Base-by-base conservation (phyloP, 768 basidiomycete species). In the Cystobasidium ongulense region DNA sequence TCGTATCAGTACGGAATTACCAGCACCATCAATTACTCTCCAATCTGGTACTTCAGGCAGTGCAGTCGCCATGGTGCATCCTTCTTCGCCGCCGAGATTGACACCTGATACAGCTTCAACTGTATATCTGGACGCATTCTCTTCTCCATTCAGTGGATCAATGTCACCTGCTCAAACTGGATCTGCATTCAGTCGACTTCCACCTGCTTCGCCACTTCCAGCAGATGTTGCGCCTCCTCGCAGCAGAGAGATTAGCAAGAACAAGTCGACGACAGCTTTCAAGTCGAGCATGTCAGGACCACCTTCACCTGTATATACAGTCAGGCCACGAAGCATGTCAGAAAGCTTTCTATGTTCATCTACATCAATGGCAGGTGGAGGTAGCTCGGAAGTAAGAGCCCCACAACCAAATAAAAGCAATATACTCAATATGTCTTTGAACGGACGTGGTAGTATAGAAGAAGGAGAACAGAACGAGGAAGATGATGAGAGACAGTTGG, bases 291-390 rank as follows among this genome's bases (percentile, higher is more conserved):
- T 50, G 5, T 50, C 46, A 50, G 46, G 46, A 7, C 63, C 63
- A 46, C 31, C 36, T 46, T 64, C 63, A 13, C 63, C 63, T 39
- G 35, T 64, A 17, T 36, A 64, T 27, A 64, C 63, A 35, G 41
- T 46, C 23, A 29, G 63, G 27, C 63, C 63, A 15, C 11, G 63
- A 46, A 64, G 63, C 63, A 36, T 64, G 41, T 36, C 33, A 27
- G 63, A 64, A 27, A 64, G 36, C 29, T 46, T 27, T 38, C 31
- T 64, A 29, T 39, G 17, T 23, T 2, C 35, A 15, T 41, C 33
- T 7, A 35, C 38, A 41, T 36, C 63, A n/a, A 13, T 11, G 21
- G 62, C 23, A 29, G 57, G 57, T 33, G 3, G 8, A 50, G 18
- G 46, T 4, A 21, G 15, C 4, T 4, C 21, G 46, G 46, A 50